Conservation (phyloP, 495 filamentous ascomycete genomes). For the Lepraria neglecta region DNA sequence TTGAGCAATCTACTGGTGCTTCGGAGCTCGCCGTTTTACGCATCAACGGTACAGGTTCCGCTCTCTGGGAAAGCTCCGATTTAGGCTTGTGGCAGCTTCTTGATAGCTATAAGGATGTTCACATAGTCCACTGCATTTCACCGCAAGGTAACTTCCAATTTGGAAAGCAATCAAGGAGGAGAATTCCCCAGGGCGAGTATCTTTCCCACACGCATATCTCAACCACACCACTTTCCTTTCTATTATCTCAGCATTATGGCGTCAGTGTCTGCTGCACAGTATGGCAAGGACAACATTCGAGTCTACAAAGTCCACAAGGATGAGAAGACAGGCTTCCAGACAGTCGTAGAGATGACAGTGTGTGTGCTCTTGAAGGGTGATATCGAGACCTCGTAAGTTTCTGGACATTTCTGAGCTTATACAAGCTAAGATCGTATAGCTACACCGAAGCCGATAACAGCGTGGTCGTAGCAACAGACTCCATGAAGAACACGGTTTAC, state of each 20-base stretch:
- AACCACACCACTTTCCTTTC: not conserved
- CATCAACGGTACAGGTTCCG: conserved; percentile 10
- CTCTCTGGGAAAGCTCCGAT: conserved; percentile 13
- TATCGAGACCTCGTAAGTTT: conserved; percentile 74
- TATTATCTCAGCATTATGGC: conserved; percentile 21
- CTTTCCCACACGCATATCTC: not conserved
- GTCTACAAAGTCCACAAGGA: conserved; percentile 88
- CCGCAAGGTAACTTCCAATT: no score
- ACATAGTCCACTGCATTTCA: not conserved
- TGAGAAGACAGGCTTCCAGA: conserved; percentile 65
- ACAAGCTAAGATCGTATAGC: conserved; percentile 36
- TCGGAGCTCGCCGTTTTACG: conserved; percentile 16
- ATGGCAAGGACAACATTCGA: conserved; percentile 97
- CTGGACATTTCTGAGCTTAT: not conserved
- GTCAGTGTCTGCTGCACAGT: conserved; percentile 65
- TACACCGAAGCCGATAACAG: conserved; percentile 94
- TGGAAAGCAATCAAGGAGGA: not conserved
- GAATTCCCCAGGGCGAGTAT: not conserved
- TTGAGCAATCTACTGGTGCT: conserved; percentile 1
- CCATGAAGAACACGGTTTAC: conserved; percentile 96
- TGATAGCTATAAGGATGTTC: conserved; percentile 12
- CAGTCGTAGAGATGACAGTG: conserved; percentile 91
- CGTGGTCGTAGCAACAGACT: conserved; percentile 92
- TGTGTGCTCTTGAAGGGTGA: conserved; percentile 83
- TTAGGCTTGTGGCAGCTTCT: not conserved